Conservation (phyloP, 768 basidiomycete species). For the Amanita pallidorosea region DNA sequence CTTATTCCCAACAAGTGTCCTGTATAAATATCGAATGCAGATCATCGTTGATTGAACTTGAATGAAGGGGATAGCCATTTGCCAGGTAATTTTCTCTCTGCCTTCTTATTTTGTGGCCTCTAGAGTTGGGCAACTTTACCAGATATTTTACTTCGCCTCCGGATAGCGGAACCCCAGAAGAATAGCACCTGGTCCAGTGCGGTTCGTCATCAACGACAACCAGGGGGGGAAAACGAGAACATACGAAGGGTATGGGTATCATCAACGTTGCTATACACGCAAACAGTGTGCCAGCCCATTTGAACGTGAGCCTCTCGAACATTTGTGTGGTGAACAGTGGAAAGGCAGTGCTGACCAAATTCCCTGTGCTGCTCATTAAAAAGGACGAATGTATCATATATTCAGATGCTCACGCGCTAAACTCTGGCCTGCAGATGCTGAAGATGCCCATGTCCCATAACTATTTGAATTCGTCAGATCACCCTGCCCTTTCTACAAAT, state of each 20-base stretch:
- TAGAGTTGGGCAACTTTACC: conserved; percentile 22
- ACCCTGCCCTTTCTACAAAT: background rate
- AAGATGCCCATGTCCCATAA: conserved; percentile 55
- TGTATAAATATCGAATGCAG: no score
- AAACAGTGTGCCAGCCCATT: conserved; percentile 52
- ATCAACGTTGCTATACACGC: conserved; percentile 40
- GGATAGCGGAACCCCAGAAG: conserved; percentile 30
- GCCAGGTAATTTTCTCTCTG: no score
- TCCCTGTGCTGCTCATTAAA: conserved; percentile 21
- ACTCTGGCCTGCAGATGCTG: conserved; percentile 59
- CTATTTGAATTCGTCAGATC: conserved; percentile 11
- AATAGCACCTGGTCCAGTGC: conserved; percentile 23
- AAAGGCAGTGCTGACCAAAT: conserved; percentile 40
- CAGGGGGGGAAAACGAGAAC: conserved; percentile 10
- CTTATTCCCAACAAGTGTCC: no score
- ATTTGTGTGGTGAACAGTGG: conserved; percentile 54
- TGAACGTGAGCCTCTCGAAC: conserved; percentile 43
- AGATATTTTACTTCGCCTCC: conserved; percentile 29
- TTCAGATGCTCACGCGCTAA: conserved; percentile 34
- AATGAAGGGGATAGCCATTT: background rate
- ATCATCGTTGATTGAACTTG: background rate
- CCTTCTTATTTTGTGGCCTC: background rate
- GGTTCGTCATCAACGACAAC: background rate
- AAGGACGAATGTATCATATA: background rate
- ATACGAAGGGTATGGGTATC: conserved; percentile 51